Evolutionary conservation across 208 protist species (phyloP), one percentile per base, ranked within the genome.

Genomic region (Angomonas deanei): DNA sequence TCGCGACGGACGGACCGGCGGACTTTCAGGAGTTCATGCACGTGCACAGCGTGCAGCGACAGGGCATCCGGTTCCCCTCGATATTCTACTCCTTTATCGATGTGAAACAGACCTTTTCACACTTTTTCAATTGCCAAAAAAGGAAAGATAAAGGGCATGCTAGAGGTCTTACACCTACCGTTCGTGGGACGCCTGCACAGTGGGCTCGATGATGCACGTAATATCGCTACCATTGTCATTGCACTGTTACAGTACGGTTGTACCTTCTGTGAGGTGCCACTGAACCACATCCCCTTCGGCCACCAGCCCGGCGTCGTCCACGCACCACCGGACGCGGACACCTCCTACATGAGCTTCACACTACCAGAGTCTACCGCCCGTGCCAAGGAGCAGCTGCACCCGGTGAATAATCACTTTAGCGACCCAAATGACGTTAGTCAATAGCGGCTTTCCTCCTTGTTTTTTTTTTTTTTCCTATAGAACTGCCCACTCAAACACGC

Each of bases 21-120:
- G 90, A 96, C 62, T 66, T 96, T 48, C 68, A 75, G 3, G 82
- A 93, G 57, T 94, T 96, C 67, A 92, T 94, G 86, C 88, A 82
- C 64, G 46, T 72, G 46, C 81, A 93, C 66, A 87, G 80, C 61
- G 82, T 93, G 17, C 64, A 50, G 11, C 77, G 85, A 15, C 84
- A 89, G 32, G 83, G 85, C 39, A 86, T 94, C 36, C 80, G 79
- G 56, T 94, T 94, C 34, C 88, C 88, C 23, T 38, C 68, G 15
- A 64, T 92, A 48, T 94, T 94, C 74, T 92, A 92, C 38, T 82
- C 88, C 68, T 94, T 73, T 66, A 76, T 94, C 38, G 88, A 94
- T 62, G 85, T 94, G 66, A 94, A 94, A 74, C 78, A 88, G 52
- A 67, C 67, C 32, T 94, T 94, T 63, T 79, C 88, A 15, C 55